Base-by-base conservation (phyloP, 164 flowering plant species). In the Protea cynaroides region DNA sequence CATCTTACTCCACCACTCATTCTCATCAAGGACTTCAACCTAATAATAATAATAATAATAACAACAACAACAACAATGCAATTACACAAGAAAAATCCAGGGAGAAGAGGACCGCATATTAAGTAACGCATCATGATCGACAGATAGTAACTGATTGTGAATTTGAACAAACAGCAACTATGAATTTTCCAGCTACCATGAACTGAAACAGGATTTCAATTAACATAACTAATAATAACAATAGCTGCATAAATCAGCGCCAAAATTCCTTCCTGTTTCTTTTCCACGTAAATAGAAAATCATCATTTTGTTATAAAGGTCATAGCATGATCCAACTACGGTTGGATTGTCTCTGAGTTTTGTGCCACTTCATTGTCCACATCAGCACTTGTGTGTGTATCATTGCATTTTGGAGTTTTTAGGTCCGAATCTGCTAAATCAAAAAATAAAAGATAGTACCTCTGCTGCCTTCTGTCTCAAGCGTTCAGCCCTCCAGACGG, bases 401-500 rank as follows among this genome's bases (percentile, higher is more conserved):
- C 5, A 5, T 29, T 29, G 34, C 34, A 5, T 29, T 29, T 29
- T 29, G 34, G 34, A 29, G 34, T 29, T 29, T 29, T n/a, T n/a
- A n/a, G 34, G 34, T 29, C 34, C 5, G 34, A 2, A 29, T 29
- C 34, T 29, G 34, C 34, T 5, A 29, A 2, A 5, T 29, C 34
- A 5, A 29, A 29, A 29, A 29, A 11, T 25, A 52, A 19, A 51
- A 36, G 18, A 58, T 3, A 44, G 58, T 72, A 92, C 98, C 92
- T 86, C 88, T 6, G 87, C 83, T 14, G 75, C 76, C 24, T 68
- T 65, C 56, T 92, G 93, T 13, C 84, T 63, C 58, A 92, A 70
- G 4, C 95, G 87, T 81, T 92, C 89, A 6, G 96, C 96, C 49
- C 98, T 74, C 96, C 98, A 90, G 0, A 75, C 95, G 5, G 96